Conservation (phyloP, 768 basidiomycete species). For the Tricholoma sp. region DNA sequence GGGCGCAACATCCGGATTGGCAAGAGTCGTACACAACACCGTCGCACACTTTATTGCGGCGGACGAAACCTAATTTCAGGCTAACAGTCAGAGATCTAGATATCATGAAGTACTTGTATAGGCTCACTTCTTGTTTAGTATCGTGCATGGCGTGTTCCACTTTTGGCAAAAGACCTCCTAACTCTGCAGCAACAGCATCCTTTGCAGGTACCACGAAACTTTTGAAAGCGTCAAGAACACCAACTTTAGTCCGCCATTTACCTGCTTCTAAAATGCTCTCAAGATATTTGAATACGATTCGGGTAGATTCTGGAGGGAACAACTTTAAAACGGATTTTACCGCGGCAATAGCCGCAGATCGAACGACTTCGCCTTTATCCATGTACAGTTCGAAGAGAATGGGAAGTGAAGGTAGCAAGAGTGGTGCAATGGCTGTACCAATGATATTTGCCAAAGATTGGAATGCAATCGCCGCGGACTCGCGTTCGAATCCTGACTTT, state of each 20-base stretch:
- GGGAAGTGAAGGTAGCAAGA: slow-evolving; percentile 73
- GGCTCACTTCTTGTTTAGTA: slow-evolving; percentile 84
- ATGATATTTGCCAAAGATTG: slow-evolving; percentile 67
- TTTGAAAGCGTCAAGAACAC: slow-evolving; percentile 82
- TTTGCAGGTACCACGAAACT: slow-evolving; percentile 62
- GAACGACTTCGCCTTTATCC: slow-evolving; percentile 93
- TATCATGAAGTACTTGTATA: neutral
- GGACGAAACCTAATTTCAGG: slow-evolving; percentile 61
- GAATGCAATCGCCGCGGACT: slow-evolving; percentile 79
- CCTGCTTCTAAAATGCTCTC: slow-evolving; percentile 74
- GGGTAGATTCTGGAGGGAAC: slow-evolving; percentile 77
- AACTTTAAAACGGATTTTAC: slow-evolving; percentile 81
- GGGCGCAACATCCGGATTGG: slow-evolving; percentile 87
- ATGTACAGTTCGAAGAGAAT: slow-evolving; percentile 78
- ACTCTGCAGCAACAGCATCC: slow-evolving; percentile 75
- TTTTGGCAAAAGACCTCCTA: slow-evolving; percentile 77
- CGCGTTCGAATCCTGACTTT: slow-evolving; percentile 85
- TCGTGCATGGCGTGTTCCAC: slow-evolving; percentile 94
- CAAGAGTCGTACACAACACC: slow-evolving; percentile 81
- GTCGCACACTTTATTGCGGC: slow-evolving; percentile 89
- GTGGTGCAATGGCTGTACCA: slow-evolving; percentile 65
- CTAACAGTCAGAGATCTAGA: slow-evolving; percentile 3
- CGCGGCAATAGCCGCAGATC: slow-evolving; percentile 72
- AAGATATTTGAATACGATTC: slow-evolving; percentile 60
- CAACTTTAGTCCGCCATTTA: slow-evolving; percentile 96